A percentile compares a stretch with the other conserved stretches of the same genome.
Conservation (phyloP, 164 flowering plant species). For the Nymphaea colorata region DNA sequence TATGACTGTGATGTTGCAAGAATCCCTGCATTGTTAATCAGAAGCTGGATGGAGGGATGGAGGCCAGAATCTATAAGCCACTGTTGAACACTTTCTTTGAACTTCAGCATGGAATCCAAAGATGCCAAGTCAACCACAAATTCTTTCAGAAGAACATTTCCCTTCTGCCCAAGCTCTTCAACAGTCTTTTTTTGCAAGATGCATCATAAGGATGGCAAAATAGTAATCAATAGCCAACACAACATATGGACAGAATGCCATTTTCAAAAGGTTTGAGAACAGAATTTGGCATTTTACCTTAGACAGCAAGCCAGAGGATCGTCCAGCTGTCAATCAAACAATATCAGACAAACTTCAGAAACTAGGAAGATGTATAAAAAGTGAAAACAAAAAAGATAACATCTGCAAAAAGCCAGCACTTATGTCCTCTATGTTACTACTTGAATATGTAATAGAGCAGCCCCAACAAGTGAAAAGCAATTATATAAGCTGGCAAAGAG, state of each 20-base stretch:
- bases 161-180: slow-evolving; percentile 32
- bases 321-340: slow-evolving; percentile 51
- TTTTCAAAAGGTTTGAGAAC: neutral
- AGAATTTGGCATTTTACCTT: slow-evolving; percentile 27
- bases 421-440: no score
- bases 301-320: slow-evolving; percentile 33
- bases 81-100: slow-evolving; percentile 42
- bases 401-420: no score
- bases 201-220: neutral
- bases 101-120: slow-evolving; percentile 48
- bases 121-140: slow-evolving; percentile 68
- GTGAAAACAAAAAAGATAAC: neutral
- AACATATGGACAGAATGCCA: neutral
- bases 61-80: slow-evolving; percentile 62
- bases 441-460: no score
- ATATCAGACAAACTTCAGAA: neutral
- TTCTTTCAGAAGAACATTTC: slow-evolving; percentile 51
- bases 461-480: no score
- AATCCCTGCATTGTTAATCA: slow-evolving; percentile 92
- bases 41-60: slow-evolving; percentile 69
- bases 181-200: slow-evolving; percentile 31
- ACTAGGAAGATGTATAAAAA: neutral
- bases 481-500: no score
- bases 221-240: neutral
- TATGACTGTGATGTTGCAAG: slow-evolving; percentile 59